A percentile compares a stretch with the other conserved stretches of the same genome.
phyloP scores from a whole-genome alignment of 108 stramenopile genomes.

The Cyclotella choctawhatcheeana region DNA sequence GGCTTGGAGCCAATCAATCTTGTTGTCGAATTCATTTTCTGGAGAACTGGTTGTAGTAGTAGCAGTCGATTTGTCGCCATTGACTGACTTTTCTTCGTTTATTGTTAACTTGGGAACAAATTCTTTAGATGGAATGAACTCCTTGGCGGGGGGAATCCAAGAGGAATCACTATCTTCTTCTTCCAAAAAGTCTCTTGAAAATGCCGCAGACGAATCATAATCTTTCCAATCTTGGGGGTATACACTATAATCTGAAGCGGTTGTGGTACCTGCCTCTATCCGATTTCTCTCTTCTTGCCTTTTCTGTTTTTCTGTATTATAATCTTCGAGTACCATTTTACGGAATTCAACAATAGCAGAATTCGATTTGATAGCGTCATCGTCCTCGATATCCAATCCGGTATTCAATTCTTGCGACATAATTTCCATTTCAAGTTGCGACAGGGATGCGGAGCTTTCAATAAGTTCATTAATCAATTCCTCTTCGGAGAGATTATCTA shows the following conservation, averaged over 20 bases:
- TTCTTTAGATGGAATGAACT: constrained; percentile 33
- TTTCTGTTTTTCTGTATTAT: constrained; percentile 10
- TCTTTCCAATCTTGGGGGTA: constrained; percentile 51
- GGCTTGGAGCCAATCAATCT: constrained; percentile 75
- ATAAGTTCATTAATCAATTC: constrained; percentile 49
- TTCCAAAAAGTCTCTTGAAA: constrained; percentile 50
- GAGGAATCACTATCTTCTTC: constrained; percentile 31
- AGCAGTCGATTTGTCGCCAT: background rate
- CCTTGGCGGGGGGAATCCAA: constrained; percentile 31
- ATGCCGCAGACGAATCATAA: constrained; percentile 45
- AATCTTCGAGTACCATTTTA: constrained; percentile 47
- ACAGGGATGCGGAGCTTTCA: constrained; percentile 40
- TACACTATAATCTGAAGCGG: constrained; percentile 12
- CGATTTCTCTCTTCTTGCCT: constrained; percentile 3
- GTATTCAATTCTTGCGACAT: constrained; percentile 35
- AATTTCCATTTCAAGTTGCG: constrained; percentile 49
- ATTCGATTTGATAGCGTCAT: constrained; percentile 31
- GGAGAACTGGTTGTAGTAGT: background rate
- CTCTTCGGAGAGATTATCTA: constrained; percentile 33
- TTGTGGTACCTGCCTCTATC: background rate
- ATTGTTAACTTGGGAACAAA: background rate
- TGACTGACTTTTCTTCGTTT: background rate
- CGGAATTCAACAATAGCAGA: constrained; percentile 33
- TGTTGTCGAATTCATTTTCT: constrained; percentile 27
- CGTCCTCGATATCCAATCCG: constrained; percentile 15